A percentile compares a stretch with the other conserved stretches of the same genome.
Evolutionary conservation across 179 eudicot species (phyloP).

Genomic region (Spinacia oleracea): DNA sequence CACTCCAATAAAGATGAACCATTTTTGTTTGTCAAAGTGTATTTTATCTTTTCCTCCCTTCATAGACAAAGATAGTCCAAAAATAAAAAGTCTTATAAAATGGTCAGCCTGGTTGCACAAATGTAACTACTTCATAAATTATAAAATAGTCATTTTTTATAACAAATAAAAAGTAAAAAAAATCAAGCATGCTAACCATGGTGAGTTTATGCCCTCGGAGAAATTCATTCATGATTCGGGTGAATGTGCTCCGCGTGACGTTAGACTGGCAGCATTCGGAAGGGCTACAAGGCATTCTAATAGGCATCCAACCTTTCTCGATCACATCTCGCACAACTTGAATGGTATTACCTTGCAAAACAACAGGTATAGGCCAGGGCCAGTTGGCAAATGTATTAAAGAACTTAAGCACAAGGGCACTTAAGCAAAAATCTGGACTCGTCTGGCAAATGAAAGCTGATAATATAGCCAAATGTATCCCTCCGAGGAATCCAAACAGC

Average conservation of each 20-base stretch:
- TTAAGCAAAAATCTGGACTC: constrained; percentile 45
- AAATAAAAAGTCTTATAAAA: background rate
- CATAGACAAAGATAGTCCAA: background rate
- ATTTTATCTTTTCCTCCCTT: background rate
- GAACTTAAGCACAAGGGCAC: constrained; percentile 38
- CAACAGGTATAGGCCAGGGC: constrained; percentile 61
- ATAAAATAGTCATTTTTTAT: background rate
- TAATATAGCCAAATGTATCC: constrained; percentile 60
- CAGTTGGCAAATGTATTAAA: constrained; percentile 48
- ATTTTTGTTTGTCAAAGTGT: background rate
- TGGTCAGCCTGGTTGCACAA: background rate
- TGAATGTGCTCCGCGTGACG: constrained; percentile 52
- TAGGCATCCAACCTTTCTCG: constrained; percentile 46
- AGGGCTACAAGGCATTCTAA: constrained; percentile 46
- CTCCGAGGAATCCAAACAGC: constrained; percentile 58
- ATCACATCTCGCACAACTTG: constrained; percentile 15
- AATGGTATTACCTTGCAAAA: constrained; percentile 36
- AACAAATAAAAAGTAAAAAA: background rate
- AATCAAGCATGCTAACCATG: constrained; percentile 33
- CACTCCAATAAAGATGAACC: background rate
- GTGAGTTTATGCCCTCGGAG: constrained; percentile 37
- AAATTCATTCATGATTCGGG: constrained; percentile 48
- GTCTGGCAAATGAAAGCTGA: constrained; percentile 48
- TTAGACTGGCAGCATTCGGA: constrained; percentile 49
- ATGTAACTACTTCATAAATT: background rate